Percentiles rank a stretch among this genome's conserved stretches.
Conservation (phyloP, 2,329 filamentous ascomycete species). For the Aspergillus novoparasiticus region DNA sequence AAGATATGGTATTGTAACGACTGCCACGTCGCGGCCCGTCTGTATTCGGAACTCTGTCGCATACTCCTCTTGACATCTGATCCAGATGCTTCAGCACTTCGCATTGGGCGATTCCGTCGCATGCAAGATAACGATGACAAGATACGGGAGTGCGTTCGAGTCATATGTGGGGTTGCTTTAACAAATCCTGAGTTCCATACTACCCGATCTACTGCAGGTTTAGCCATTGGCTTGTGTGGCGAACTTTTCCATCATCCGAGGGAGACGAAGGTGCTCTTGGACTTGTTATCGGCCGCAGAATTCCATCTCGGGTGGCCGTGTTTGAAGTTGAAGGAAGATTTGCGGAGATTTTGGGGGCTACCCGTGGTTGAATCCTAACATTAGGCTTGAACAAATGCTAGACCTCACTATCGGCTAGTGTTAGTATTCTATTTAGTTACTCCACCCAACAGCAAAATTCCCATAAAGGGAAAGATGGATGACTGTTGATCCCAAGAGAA, state of each 20-base stretch:
- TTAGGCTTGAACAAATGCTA: background rate
- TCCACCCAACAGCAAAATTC: too few relatives aligned
- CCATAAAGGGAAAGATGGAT: too few relatives aligned
- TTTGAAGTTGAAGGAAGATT: slow-evolving; percentile 6
- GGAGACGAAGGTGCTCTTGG: slow-evolving; percentile 2
- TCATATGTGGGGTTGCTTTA: slow-evolving; percentile 8
- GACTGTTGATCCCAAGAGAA: too few relatives aligned
- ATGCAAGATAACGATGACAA: background rate
- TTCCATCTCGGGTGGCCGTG: slow-evolving; percentile 8
- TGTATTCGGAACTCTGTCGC: slow-evolving; percentile 7
- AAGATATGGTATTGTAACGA: slow-evolving; percentile 6
- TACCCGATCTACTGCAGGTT: background rate
- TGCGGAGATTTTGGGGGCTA: background rate
- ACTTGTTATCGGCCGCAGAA: background rate
- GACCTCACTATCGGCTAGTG: background rate
- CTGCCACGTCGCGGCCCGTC: slow-evolving; percentile 4
- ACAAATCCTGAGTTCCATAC: slow-evolving; percentile 2
- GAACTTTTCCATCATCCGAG: slow-evolving; percentile 7
- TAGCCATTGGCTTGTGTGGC: slow-evolving; percentile 7
- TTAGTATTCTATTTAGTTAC: background rate
- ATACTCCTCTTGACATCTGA: slow-evolving; percentile 5
- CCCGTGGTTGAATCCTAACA: background rate
- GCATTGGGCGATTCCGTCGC: background rate
- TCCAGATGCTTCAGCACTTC: background rate
- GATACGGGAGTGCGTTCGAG: background rate